Percentiles rank a stretch among this genome's conserved stretches.
These are phyloP conservation scores for Neocucurbitaria cava DNA, from an alignment of 2,329 filamentous ascomycete genomes.

Conservation along the genomic window DNA sequence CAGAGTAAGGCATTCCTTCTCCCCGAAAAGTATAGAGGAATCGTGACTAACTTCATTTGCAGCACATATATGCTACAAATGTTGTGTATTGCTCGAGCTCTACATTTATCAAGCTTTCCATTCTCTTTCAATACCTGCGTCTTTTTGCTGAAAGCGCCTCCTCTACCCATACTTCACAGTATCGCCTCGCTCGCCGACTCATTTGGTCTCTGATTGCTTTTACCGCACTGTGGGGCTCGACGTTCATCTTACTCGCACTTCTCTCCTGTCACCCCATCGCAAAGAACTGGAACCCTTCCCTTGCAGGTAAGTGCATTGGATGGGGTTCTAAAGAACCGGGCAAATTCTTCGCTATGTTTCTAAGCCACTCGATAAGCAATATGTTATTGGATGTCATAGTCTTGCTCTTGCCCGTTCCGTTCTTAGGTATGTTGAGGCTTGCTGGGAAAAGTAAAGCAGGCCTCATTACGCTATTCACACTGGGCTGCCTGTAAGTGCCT, in stretches of 20 bases:
- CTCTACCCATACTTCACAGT: slow-evolving; percentile 9
- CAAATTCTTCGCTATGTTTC: slow-evolving; percentile 37
- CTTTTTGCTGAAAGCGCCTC: slow-evolving; percentile 37
- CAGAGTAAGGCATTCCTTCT: slow-evolving; percentile 27
- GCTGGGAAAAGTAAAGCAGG: slow-evolving; percentile 38
- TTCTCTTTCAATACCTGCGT: slow-evolving; percentile 48
- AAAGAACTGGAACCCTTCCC: slow-evolving; percentile 37
- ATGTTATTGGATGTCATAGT: slow-evolving; percentile 44
- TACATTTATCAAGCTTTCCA: slow-evolving; percentile 47
- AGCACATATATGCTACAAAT: slow-evolving; percentile 44
- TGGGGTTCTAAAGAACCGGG: slow-evolving; percentile 44
- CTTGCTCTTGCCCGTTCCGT: slow-evolving; percentile 38
- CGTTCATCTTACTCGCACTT: slow-evolving; percentile 38
- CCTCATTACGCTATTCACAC: slow-evolving; percentile 37
- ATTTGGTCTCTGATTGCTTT: slow-evolving; percentile 31
- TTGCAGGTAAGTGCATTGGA: slow-evolving; percentile 38
- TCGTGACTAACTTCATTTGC: neutral
- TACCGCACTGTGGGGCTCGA: slow-evolving; percentile 37
- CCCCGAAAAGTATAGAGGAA: too few relatives aligned
- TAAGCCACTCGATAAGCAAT: slow-evolving; percentile 40
- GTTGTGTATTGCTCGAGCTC: slow-evolving; percentile 39
- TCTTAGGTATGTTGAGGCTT: slow-evolving; percentile 39
- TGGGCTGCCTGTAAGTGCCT: slow-evolving; percentile 46
- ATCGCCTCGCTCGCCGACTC: slow-evolving; percentile 23
- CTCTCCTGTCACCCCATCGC: slow-evolving; percentile 39